Conservation (phyloP, 257 asterid genomes). For the Agastache rugosa region DNA sequence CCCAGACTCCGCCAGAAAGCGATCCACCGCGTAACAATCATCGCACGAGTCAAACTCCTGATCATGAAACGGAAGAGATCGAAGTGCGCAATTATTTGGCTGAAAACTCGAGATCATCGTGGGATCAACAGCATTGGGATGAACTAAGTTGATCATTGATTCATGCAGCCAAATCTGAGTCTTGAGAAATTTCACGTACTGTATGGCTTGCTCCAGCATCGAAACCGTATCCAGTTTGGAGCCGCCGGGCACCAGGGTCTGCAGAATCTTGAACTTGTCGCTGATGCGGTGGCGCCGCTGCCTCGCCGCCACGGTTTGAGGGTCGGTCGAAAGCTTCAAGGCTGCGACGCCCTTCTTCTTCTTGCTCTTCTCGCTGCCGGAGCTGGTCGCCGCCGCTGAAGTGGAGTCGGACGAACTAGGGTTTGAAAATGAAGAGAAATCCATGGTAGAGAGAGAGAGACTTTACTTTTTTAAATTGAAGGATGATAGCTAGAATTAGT, state of each 20-base stretch:
- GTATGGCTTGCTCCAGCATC: constrained; percentile 85
- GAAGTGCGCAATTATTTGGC: background rate
- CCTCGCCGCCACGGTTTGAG: constrained; percentile 85
- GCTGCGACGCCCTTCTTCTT: constrained; percentile 35
- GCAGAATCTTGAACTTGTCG: constrained; percentile 79
- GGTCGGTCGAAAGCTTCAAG: constrained; percentile 74
- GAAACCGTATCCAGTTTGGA: constrained; percentile 79
- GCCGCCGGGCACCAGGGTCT: constrained; percentile 81
- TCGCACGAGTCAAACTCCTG: constrained; percentile 13
- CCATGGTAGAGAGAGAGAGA: constrained; percentile 14
- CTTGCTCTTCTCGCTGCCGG: constrained; percentile 15
- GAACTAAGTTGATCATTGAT: constrained; percentile 48
- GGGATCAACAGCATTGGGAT: constrained; percentile 12
- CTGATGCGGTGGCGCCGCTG: constrained; percentile 85
- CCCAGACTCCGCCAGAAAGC: constrained; percentile 15
- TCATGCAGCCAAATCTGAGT: constrained; percentile 75
- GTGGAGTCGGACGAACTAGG: constrained; percentile 35
- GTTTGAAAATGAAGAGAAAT: constrained; percentile 35
- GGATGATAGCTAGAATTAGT: background rate
- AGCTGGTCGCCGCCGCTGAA: constrained; percentile 9
- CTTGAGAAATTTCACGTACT: constrained; percentile 81
- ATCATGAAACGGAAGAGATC: constrained; percentile 24
- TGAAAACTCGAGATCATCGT: background rate
- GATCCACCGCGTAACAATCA: constrained; percentile 11
- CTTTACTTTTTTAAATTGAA: background rate